Evolutionary conservation across 2,329 filamentous ascomycete species (phyloP), one percentile per base, ranked within the genome.

Genomic region (Lasiodiplodia gonubiensis): DNA sequence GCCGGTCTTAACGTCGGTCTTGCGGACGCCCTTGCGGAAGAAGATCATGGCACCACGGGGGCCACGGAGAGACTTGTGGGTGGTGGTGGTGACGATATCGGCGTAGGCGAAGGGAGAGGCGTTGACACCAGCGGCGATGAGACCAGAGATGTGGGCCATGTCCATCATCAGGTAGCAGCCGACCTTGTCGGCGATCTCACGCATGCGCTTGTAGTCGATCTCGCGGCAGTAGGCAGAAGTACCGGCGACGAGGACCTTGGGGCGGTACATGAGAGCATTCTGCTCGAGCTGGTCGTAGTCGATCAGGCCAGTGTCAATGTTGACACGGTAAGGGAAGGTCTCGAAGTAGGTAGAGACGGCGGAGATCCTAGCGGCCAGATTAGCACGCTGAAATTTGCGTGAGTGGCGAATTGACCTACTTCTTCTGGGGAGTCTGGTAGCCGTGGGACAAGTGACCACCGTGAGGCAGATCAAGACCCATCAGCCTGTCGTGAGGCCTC

Each of bases 321-420:
- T 89, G 66, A 98, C 87, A 68, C 93, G 90, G 85, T 99, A 99
- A 5, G 95, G 95, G 70, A 99, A 84, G 42, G 95, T 99, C 84
- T 99, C 95, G 79, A 99, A 99, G 84, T 99, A 99, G 78, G 97
- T 98, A 68, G 94, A 98, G 72, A 99, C 90, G 75, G 94, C 93
- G n/a, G 94, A 98, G 79, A 99, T 98, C 87, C 77, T 79, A 53
- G 59, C 27, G 30, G 46, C 14, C n/a, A 16, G 25, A 21, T 66
- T n/a, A 66, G 64, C 30, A 51, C 4, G 60, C 16, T 35, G 51
- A 16, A n/a, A 4, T 39, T 37, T 52, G 35, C 21, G 35, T 8
- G 18, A 46, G 21, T 16, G 27, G 49, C 21, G 49, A 35, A 6
- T 35, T 53, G 64, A 83, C 86, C 80, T 80, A 91, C 87, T 99